Evolutionary conservation across 768 basidiomycete genomes (phyloP), one percentile per base, ranked within the genome.

Genomic region (Pisolithus microcarpus): DNA sequence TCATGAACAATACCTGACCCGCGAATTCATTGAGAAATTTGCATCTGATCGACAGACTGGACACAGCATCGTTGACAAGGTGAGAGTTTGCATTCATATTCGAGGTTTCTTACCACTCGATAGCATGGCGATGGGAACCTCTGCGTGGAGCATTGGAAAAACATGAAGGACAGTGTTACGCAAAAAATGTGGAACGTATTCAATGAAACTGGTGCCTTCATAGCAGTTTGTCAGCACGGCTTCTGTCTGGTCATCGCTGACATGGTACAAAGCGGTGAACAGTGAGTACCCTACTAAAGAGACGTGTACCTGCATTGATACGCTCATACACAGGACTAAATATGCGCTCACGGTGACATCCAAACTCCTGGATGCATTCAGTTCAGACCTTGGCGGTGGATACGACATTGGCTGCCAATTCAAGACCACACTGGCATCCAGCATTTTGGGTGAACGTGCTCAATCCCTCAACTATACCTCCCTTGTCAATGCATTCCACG

Each of bases 321-420:
- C 30, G 9, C 30, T 31, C 30, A 10, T 31, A 31, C 30, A 31
- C 9, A 63, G 61, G 9, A 54, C 60, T 15, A 61, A 64, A 43
- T 65, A 59, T 42, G 49, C 53, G 4, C 49, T 64, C 2, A 55
- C 55, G 0, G 38, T 61, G 5, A 23, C 56, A 2, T 39, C 34
- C 5, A 50, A 47, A 38, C 46, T 62, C 7, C 46, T 61, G 1
- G 19, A 52, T 1, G 36, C 49, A 3, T 57, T 52, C 34, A 54
- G 55, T 1, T 11, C 8, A 1, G 43, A 52, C 26, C 18, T 61
- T 2, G 51, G 46, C 3, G 48, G 45, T 9, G 60, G 63, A 9
- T 60, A 60, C 50, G 57, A 64, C 24, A 64, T 64, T 1, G 53
- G 61, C 0, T 62, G 63, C 23, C 15, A 45, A 2, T 60, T 63